These are phyloP conservation scores for Sphaceloma murrayae DNA, from an alignment of 2,329 filamentous ascomycete genomes.

Conservation along the genomic window DNA sequence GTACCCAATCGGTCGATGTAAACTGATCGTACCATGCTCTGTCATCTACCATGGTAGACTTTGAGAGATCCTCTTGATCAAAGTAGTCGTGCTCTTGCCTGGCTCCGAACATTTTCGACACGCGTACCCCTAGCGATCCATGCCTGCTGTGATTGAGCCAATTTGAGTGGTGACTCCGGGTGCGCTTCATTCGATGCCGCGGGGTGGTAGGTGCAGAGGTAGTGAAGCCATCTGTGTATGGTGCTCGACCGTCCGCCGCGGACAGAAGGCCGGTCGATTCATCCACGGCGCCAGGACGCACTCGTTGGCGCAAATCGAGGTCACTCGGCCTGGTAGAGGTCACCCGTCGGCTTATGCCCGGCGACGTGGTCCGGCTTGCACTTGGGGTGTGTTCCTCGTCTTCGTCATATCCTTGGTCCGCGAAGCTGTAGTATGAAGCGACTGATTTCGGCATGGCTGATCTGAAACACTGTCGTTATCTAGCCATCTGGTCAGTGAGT, in stretches of 20 bases:
- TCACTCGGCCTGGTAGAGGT: conserved; percentile 23
- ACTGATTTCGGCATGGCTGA: conserved; percentile 29
- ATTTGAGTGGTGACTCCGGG: conserved; percentile 25
- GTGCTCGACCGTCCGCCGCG: conserved; percentile 29
- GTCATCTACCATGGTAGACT: conserved; percentile 67
- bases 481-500: conserved; percentile 8
- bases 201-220: conserved; percentile 34
- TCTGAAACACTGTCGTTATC: conserved; percentile 1
- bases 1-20: conserved; percentile 95
- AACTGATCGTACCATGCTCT: conserved; percentile 98
- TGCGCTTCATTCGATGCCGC: conserved; percentile 22
- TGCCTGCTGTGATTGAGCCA: conserved; percentile 40
- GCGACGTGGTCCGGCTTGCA: conserved; percentile 18
- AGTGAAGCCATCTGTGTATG: conserved; percentile 37
- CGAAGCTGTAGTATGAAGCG: conserved; percentile 29
- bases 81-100: conserved; percentile 1
- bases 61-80: conserved; percentile 37
- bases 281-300: conserved; percentile 27
- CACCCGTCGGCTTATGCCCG: conserved; percentile 24
- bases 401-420: conserved; percentile 28
- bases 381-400: conserved; percentile 27
- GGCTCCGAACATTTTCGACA: conserved; percentile 45
- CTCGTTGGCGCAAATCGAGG: conserved; percentile 27
- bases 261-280: conserved; percentile 42
- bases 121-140: conserved; percentile 38